Evolutionary conservation across 2,329 filamentous ascomycete species (phyloP).

Genomic region (Diaporthe batatas): DNA sequence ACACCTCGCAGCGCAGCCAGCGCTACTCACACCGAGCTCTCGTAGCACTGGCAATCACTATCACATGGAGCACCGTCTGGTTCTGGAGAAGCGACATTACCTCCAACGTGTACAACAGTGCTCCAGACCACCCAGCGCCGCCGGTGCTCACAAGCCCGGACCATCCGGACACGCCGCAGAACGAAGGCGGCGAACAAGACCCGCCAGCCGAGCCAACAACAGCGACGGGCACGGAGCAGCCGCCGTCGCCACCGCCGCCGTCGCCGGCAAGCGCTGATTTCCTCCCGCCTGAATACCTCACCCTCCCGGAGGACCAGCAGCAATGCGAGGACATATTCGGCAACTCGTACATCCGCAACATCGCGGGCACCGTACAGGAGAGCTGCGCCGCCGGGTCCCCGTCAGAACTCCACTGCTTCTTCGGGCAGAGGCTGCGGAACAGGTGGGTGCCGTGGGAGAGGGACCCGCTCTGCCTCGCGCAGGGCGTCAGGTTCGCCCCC

Average conservation of each 20-base stretch:
- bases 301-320: not conserved
- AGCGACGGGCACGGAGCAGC: not conserved
- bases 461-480: not conserved
- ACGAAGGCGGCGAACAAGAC: not conserved
- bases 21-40: not conserved
- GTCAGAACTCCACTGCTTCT: not conserved
- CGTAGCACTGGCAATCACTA: not conserved
- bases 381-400: not conserved
- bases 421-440: not conserved
- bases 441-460: slow-evolving; percentile 11
- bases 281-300: not conserved
- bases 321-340: slow-evolving; percentile 1
- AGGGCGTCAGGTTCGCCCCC: not conserved
- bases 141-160: not conserved
- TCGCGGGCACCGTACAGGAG: not conserved
- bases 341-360: not conserved
- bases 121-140: no score
- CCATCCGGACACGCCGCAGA: not conserved
- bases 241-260: no score
- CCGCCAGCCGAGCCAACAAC: not conserved
- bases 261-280: not conserved
- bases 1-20: not conserved
- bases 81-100: not conserved
- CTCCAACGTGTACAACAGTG: rapidly evolving
- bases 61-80: not conserved